phyloP scores from a whole-genome alignment of 2,329 filamentous ascomycete genomes.

The Beauveria pseudobassiana region DNA sequence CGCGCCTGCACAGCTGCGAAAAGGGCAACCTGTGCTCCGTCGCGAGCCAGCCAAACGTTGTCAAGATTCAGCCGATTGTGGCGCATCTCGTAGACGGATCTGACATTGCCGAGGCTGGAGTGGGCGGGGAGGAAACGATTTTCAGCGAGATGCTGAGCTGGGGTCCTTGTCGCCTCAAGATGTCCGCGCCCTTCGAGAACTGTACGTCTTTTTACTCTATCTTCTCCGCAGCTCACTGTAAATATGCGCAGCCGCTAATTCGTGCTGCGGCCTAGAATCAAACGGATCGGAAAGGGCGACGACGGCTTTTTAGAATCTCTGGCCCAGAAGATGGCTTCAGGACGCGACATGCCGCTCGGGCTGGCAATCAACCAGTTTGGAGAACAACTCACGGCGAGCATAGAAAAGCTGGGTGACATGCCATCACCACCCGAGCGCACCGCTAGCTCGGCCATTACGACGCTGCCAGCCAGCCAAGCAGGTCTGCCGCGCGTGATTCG shows the following conservation, averaged over 20 bases:
- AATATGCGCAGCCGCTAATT: not conserved
- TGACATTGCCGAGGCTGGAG: constrained; percentile 64
- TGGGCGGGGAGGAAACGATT: constrained; percentile 74
- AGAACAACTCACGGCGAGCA: constrained; percentile 22
- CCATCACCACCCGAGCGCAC: not conserved
- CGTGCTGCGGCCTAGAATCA: not conserved
- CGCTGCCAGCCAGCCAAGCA: not conserved
- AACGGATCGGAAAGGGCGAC: constrained; percentile 9
- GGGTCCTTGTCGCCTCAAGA: constrained; percentile 48
- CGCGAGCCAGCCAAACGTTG: constrained; percentile 42
- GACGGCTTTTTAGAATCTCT: constrained; percentile 19
- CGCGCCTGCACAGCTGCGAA: constrained; percentile 80
- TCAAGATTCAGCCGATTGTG: constrained; percentile 75
- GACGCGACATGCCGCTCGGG: constrained; percentile 27
- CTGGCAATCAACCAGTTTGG: constrained; percentile 22
- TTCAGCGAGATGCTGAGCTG: constrained; percentile 61
- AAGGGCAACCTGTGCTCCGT: constrained; percentile 55
- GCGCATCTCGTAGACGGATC: constrained; percentile 51
- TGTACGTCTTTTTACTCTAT: constrained; percentile 22
- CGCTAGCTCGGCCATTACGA: not conserved
- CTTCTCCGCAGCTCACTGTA: not conserved
- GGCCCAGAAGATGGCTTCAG: constrained; percentile 14
- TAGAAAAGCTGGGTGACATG: constrained; percentile 19
- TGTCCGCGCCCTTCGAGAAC: constrained; percentile 39
- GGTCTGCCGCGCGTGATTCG: constrained; percentile 36